Evolutionary conservation across 2,329 filamentous ascomycete genomes (phyloP), one percentile per base, ranked within the genome.

Genomic region (Teratosphaeria epicoccoides): DNA sequence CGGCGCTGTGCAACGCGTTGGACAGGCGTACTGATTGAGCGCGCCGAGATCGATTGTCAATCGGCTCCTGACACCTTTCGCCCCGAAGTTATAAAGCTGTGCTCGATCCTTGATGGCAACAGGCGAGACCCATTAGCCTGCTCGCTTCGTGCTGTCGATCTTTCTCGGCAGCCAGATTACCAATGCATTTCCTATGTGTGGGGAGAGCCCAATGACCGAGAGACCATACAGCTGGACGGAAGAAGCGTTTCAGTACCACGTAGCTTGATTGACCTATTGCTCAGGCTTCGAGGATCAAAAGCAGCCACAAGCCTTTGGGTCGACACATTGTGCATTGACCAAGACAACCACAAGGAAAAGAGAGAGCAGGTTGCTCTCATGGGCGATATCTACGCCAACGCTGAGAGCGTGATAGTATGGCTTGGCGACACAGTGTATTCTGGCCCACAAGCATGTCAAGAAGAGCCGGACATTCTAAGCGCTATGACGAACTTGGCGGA

Each of bases 271-370:
- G 11, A 6, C 6, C 43, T 26, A 4, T 17, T 46, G n/a, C 22
- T 14, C 17, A 46, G 43, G 23, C 22, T 26, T 46, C 43, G 43
- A 1, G 23, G 43, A 4, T 46, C 43, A 11, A 14, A 4, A 24
- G 43, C 43, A 26, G 33, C 33, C 20, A 9, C 22, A 26, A 1
- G n/a, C 43, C 22, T 55, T 6, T 57, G 53, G 55, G 28, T 57
- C 2, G 55, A 55, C 28, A 44, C 49, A n/a, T 22, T 57, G 12
- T 57, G 47, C 46, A 55, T 55, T 24, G 51, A 55, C 25, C 55
- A 57, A 25, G 24, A 45, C 4, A 48, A 55, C 23, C 7, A 28
- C 9, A 12, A 43, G 2, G 55, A 57, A 25, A 50, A 49, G 22
- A 37, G n/a, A 4, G 25, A 26, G 26, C 55, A 57, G 40, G 55